A percentile compares a stretch with the other conserved stretches of the same genome.
phyloP scores from a whole-genome alignment of 768 basidiomycete species.

The Podaxis sp. region DNA sequence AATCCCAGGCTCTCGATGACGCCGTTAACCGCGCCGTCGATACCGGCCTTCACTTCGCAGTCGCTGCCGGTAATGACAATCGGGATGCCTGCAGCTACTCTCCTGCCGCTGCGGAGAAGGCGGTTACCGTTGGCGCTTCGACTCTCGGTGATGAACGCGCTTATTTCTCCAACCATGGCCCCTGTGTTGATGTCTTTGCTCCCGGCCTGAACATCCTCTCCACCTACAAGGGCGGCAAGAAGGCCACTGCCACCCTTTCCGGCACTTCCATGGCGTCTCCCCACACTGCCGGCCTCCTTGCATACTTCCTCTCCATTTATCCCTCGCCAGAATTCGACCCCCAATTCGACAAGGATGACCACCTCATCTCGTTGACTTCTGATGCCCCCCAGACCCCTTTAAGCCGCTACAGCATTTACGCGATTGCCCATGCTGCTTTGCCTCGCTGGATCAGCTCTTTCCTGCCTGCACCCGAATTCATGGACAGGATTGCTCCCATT shows the following conservation, averaged over 20 bases:
- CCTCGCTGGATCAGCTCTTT: constrained; percentile 57
- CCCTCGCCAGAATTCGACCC: constrained; percentile 66
- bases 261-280: constrained; percentile 97
- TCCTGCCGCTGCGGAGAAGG: constrained; percentile 84
- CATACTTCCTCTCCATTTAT: constrained; percentile 91
- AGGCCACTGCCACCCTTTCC: constrained; percentile 72
- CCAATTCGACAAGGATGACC: constrained; percentile 32
- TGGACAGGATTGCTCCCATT: constrained; percentile 41
- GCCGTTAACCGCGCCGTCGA: constrained; percentile 85
- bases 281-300: constrained; percentile 85
- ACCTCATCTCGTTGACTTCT: constrained; percentile 32
- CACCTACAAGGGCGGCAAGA: constrained; percentile 69
- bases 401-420: constrained; percentile 38
- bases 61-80: constrained; percentile 92
- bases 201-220: constrained; percentile 91
- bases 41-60: constrained; percentile 89
- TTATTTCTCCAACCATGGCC: constrained; percentile 90
- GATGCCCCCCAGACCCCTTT: constrained; percentile 27
- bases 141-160: constrained; percentile 80
- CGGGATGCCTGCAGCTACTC: constrained; percentile 91
- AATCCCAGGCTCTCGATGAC: constrained; percentile 79
- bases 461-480: constrained; percentile 52
- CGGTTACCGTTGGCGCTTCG: constrained; percentile 93
- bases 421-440: constrained; percentile 51
- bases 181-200: constrained; percentile 90